Evolutionary conservation across 768 basidiomycete genomes (phyloP).

Genomic region (Leccinum variicolor): DNA sequence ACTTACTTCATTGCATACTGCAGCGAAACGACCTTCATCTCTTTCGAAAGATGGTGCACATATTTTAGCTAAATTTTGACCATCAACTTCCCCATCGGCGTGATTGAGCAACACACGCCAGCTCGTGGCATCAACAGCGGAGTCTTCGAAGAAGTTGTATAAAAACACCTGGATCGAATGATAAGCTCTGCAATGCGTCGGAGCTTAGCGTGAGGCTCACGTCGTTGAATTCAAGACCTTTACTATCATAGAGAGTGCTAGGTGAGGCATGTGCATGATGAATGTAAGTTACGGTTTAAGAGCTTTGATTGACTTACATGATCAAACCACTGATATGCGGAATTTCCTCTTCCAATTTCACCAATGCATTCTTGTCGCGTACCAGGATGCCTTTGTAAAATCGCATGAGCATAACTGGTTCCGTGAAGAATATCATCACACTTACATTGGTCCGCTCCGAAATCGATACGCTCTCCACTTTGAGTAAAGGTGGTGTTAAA

Average conservation of each 20-base stretch:
- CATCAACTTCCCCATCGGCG: conserved; percentile 22
- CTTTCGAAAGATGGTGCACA: conserved; percentile 43
- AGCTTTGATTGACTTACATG: conserved; percentile 38
- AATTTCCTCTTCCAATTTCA: conserved; percentile 46
- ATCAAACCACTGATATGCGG: conserved; percentile 54
- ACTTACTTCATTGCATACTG: conserved; percentile 55
- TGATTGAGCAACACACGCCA: conserved; percentile 60
- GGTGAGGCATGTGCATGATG: neutral
- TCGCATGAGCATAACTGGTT: neutral
- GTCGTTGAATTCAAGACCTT: conserved; percentile 27
- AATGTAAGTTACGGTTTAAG: neutral
- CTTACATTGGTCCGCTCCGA: conserved; percentile 66
- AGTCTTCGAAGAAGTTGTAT: conserved; percentile 75
- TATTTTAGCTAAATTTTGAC: conserved; percentile 9
- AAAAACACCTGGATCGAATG: conserved; percentile 51
- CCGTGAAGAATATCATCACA: neutral
- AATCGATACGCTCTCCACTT: conserved; percentile 50
- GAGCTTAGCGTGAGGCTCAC: neutral
- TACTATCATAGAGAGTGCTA: conserved; percentile 34
- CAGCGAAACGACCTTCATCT: conserved; percentile 47
- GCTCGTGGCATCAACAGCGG: conserved; percentile 43
- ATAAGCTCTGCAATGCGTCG: neutral
- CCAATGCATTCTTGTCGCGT: conserved; percentile 51
- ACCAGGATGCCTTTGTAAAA: conserved; percentile 58
- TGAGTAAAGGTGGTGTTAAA: conserved; percentile 9